phyloP scores from a whole-genome alignment of 257 asterid genomes.

The Ballota nigra region DNA sequence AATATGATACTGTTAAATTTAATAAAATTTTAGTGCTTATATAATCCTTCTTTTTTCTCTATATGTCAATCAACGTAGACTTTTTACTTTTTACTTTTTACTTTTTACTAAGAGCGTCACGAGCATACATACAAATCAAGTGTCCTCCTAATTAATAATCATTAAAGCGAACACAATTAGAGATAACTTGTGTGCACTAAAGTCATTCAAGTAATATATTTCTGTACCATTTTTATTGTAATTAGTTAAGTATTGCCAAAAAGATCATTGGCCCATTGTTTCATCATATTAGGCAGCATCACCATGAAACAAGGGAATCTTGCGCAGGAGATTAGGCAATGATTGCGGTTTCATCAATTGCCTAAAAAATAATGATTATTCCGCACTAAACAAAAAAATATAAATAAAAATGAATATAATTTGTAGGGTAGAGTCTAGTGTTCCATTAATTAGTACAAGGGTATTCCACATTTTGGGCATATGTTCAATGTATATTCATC shows the following conservation, averaged over 20 bases:
- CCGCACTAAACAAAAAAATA: neutral
- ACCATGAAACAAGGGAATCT: slow-evolving; percentile 31
- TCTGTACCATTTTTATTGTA: neutral
- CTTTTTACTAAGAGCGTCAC: neutral
- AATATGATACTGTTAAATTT: no score
- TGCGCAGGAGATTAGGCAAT: slow-evolving; percentile 28
- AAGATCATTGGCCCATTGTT: slow-evolving; percentile 8
- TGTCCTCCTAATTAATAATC: slow-evolving; percentile 7
- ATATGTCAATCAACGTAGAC: no score
- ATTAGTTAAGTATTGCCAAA: slow-evolving; percentile 23
- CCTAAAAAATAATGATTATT: neutral
- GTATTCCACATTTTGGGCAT: neutral
- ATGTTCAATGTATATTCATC: neutral
- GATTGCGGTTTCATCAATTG: slow-evolving; percentile 10
- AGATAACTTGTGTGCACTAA: neutral
- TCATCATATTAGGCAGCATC: slow-evolving; percentile 17
- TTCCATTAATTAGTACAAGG: neutral
- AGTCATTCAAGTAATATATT: neutral
- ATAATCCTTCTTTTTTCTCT: no score
- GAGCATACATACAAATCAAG: slow-evolving; percentile 2
- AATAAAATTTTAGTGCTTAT: no score
- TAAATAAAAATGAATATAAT: neutral
- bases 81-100: no score
- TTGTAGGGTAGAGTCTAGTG: slow-evolving; percentile 1
- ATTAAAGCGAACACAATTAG: slow-evolving; percentile 1